Evolutionary conservation across 306 rosid genomes (phyloP), one percentile per base, ranked within the genome.

Genomic region (Cicer chorassanicum): DNA sequence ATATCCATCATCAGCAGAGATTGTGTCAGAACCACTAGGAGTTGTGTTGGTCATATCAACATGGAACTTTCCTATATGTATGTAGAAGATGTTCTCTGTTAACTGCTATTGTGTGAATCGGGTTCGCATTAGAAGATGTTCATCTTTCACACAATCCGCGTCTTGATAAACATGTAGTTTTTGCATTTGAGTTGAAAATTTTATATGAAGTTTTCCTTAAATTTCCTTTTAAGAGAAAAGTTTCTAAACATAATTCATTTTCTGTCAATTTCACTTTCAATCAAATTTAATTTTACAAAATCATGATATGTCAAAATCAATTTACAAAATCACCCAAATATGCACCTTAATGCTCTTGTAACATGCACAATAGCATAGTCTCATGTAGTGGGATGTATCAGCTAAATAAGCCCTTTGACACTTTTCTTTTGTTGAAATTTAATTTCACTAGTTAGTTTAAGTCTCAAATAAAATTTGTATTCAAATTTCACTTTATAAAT

Each of bases 51-150:
- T 92, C 82, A 89, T 92, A 86, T 88, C 97, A 69, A 85, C 97
- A 36, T 92, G 97, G 97, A 92, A 92, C 84, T 92, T 89, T 63
- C 96, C 97, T 60, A 79, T 92, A 69, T 70, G 97, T 89, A 85
- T 9, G 97, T 82, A 49, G 40, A 73, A 80, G 8, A 44, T 51
- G 9, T 51, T 53, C 66, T 29, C 5, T 29, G 36, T 29, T 29
- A 29, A 29, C 36, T 29, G 36, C 36, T 29, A 29, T 29, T 29
- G 36, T 29, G 36, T 29, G 36, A 29, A 29, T 29, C 4, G 5
- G 36, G 36, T 29, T 29, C 5, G 36, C 36, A 29, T 96, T 82
- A 49, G 34, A 73, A 80, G 8, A 50, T 51, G 12, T 51, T 53
- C 66, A 49, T 16, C 48, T 75, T 81, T 70, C 49, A n/a, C 48